These are phyloP conservation scores for Debaryomyces subglobosus DNA, from an alignment of 1,139 yeast genomes.

Conservation along the genomic window DNA sequence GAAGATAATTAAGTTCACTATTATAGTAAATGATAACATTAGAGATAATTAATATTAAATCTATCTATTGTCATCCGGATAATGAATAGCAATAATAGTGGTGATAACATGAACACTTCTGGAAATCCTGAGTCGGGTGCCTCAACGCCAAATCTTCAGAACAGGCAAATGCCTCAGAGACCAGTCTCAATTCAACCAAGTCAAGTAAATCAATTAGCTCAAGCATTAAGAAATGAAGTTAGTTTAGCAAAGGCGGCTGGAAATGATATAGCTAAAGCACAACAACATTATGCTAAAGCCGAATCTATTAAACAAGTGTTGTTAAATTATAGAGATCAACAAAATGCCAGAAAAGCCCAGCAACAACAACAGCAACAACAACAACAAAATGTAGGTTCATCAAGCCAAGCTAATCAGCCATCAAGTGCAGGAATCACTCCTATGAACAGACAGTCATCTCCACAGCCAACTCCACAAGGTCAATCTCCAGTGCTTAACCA, in stretches of 20 bases:
- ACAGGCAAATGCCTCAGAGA: conserved; percentile 15
- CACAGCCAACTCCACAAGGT: conserved; percentile 9
- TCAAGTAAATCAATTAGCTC: conserved; percentile 65
- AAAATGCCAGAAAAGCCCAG: conserved; percentile 27
- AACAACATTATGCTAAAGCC: conserved; percentile 67
- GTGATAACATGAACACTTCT: conserved; percentile 6
- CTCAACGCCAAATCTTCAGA: conserved; percentile 7
- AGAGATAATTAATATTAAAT: background rate
- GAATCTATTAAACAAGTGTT: conserved; percentile 61
- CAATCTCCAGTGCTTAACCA: conserved; percentile 7
- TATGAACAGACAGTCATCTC: conserved; percentile 2
- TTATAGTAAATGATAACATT: background rate
- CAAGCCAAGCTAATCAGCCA: background rate
- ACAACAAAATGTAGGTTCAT: conserved; percentile 14
- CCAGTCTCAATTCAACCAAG: conserved; percentile 48
- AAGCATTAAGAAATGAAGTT: conserved; percentile 60
- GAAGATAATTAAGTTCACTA: background rate
- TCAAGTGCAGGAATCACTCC: background rate
- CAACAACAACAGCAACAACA: conserved; percentile 30
- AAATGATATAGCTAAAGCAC: conserved; percentile 66
- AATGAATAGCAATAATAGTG: conserved; percentile 8
- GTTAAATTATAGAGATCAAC: conserved; percentile 46
- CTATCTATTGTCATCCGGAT: background rate
- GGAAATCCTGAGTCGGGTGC: conserved; percentile 4
- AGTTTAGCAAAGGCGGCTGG: conserved; percentile 60